Evolutionary conservation across 164 flowering plant genomes (phyloP), one percentile per base, ranked within the genome.

Genomic region (Santalum album): DNA sequence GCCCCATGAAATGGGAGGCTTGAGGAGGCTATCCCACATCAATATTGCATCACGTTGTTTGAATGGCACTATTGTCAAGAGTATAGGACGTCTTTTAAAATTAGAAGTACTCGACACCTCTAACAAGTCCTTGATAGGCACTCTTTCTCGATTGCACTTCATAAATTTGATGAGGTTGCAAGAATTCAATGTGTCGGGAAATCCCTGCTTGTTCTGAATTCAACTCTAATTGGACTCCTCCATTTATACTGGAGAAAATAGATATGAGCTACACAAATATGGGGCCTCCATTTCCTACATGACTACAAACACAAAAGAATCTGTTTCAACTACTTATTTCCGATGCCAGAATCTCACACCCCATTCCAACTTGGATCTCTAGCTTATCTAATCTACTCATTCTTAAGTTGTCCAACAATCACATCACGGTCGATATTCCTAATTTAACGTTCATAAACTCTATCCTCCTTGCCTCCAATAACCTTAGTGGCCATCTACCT

Each of bases 361-460:
- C 3, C 12, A 38, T 64, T n/a, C 67, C 68, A 1, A 7, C 26
- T 21, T 64, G 62, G 68, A 51, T 64, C 24, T 58, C 34, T 32
- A n/a, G n/a, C n/a, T n/a, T n/a, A n/a, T n/a, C n/a, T n/a, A 7
- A 52, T 6, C 14, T 6, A 9, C 12, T 55, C 24, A 0, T 3
- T 4, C 20, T 59, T 1, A 29, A 65, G 34, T 39, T 65, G 16
- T 54, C 60, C 7, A 0, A 40, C 16, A 65, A 59, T 19, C 44
- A 55, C 3, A 19, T 65, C 1, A 6, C 4, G n/a, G 69, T 56
- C 1, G 14, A 49, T 12, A 0, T 54, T 19, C 38, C 63, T 6
- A 7, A 32, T 12, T 6, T 32, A 7, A 7, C 36, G 12, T 0
- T 32, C 10, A 32, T 32, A 32, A 12, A 12, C 36, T 6, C 12